Evolutionary conservation across 192 early-diverging fungal genomes (phyloP).

Genomic region (Backusella psychrophila): DNA sequence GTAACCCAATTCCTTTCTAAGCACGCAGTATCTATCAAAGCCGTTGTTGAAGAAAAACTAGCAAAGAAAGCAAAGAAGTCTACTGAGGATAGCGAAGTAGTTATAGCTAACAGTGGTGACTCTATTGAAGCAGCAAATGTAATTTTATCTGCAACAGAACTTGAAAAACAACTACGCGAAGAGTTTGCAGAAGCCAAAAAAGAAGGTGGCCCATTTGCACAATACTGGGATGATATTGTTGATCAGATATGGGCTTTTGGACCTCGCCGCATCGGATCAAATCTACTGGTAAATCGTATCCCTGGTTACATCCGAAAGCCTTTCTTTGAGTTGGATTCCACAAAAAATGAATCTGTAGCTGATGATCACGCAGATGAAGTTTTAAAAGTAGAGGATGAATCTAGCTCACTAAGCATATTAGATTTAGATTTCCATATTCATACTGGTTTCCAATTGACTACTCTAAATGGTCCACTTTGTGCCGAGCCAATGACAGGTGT

Average conservation of each 20-base stretch:
- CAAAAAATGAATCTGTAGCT: not conserved
- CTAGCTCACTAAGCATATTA: constrained; percentile 39
- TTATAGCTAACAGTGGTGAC: constrained; percentile 2
- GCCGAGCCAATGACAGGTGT: constrained; percentile 91
- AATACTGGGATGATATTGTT: constrained; percentile 48
- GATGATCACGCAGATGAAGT: constrained; percentile 25
- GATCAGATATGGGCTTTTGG: constrained; percentile 81
- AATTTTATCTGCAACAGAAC: constrained; percentile 29
- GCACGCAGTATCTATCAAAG: constrained; percentile 51
- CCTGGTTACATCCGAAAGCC: constrained; percentile 47
- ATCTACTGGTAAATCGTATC: constrained; percentile 71
- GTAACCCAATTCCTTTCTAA: constrained; percentile 58
- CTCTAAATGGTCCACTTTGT: constrained; percentile 87
- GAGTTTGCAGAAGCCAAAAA: constrained; percentile 49
- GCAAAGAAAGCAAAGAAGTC: constrained; percentile 24
- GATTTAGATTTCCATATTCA: constrained; percentile 80
- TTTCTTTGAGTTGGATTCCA: constrained; percentile 25
- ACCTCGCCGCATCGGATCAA: constrained; percentile 77
- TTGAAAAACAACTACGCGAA: constrained; percentile 37
- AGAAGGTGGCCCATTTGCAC: constrained; percentile 35
- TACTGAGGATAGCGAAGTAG: constrained; percentile 19
- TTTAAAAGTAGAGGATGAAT: constrained; percentile 16
- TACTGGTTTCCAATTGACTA: constrained; percentile 93
- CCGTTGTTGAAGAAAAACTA: constrained; percentile 47
- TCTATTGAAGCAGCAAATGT: not conserved